Percentiles rank a stretch among this genome's conserved stretches.
phyloP scores from a whole-genome alignment of 495 filamentous ascomycete species.

The Tirmania nivea region DNA sequence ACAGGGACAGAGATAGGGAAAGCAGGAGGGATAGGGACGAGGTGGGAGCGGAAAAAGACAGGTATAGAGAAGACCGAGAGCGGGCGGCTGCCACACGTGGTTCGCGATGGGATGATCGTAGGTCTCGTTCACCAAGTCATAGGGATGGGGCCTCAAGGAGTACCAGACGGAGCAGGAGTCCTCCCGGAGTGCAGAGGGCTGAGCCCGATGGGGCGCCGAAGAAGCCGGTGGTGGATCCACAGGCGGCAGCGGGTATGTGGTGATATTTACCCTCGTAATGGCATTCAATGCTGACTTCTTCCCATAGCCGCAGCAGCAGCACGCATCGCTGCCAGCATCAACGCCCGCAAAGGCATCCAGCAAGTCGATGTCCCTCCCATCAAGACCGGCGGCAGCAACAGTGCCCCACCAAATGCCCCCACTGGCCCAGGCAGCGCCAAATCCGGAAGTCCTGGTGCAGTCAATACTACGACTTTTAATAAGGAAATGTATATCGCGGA shows the following conservation, averaged over 20 bases:
- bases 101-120: slow-evolving; percentile 17
- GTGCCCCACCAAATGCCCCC: slow-evolving; percentile 15
- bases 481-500: slow-evolving; percentile 83
- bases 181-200: slow-evolving; percentile 19
- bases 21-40: neutral
- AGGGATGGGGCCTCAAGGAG: neutral
- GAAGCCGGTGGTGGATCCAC: slow-evolving; percentile 32
- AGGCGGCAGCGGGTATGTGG: slow-evolving; percentile 58
- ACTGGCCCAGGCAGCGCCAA: slow-evolving; percentile 7
- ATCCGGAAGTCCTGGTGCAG: slow-evolving; percentile 3
- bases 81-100: slow-evolving; percentile 6
- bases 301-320: slow-evolving; percentile 70
- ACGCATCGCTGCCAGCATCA: slow-evolving; percentile 77
- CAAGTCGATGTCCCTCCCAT: slow-evolving; percentile 88
- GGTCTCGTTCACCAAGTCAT: neutral
- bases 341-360: slow-evolving; percentile 81
- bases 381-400: slow-evolving; percentile 12
- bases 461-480: slow-evolving; percentile 39
- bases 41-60: slow-evolving; percentile 1
- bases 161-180: slow-evolving; percentile 46
- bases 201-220: slow-evolving; percentile 28
- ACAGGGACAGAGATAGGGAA: neutral
- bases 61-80: slow-evolving; percentile 8
- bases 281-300: neutral
- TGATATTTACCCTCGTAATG: too few relatives aligned